Conservation (phyloP, 805 yeast genomes). For the Wickerhamiella siamensis region DNA sequence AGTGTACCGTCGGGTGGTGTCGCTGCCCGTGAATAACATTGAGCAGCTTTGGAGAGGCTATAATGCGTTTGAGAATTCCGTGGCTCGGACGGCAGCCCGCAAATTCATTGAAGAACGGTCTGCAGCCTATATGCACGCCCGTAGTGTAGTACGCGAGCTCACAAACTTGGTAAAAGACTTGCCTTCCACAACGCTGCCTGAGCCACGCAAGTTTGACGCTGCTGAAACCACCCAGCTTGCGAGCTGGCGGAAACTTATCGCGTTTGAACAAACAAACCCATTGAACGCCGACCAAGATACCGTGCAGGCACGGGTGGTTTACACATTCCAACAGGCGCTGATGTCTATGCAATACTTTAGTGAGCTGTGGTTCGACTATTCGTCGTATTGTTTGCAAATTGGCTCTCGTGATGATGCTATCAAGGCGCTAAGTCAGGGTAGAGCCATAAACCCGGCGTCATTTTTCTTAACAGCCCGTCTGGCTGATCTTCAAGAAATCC, state of each 20-base stretch:
- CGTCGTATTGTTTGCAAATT: conserved; percentile 26
- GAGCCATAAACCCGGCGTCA: conserved; percentile 55
- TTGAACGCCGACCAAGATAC: conserved; percentile 39
- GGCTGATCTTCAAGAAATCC: conserved; percentile 56
- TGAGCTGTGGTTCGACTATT: conserved; percentile 55
- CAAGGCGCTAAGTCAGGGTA: conserved; percentile 39
- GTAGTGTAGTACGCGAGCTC: conserved; percentile 64
- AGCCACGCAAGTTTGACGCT: conserved; percentile 19
- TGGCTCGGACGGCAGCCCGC: conserved; percentile 63
- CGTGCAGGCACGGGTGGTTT: conserved; percentile 44
- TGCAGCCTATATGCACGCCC: conserved; percentile 73
- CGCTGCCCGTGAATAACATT: conserved; percentile 61
- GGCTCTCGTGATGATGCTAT: conserved; percentile 20
- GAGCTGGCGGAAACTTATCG: conserved; percentile 61
- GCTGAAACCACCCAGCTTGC: conserved; percentile 30
- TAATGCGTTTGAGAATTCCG: conserved; percentile 68
- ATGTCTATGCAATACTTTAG: conserved; percentile 49
- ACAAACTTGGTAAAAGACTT: conserved; percentile 40
- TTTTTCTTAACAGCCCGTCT: conserved; percentile 49
- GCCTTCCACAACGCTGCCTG: conserved; percentile 26
- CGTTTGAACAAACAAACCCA: conserved; percentile 64
- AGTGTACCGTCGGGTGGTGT: conserved; percentile 51
- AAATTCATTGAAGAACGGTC: conserved; percentile 73
- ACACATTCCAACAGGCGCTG: conserved; percentile 58
- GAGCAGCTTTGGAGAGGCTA: conserved; percentile 73